A percentile compares a stretch with the other conserved stretches of the same genome.
phyloP scores from a whole-genome alignment of 371 early-diverging fungal genomes.

The Mortierella sp. region DNA sequence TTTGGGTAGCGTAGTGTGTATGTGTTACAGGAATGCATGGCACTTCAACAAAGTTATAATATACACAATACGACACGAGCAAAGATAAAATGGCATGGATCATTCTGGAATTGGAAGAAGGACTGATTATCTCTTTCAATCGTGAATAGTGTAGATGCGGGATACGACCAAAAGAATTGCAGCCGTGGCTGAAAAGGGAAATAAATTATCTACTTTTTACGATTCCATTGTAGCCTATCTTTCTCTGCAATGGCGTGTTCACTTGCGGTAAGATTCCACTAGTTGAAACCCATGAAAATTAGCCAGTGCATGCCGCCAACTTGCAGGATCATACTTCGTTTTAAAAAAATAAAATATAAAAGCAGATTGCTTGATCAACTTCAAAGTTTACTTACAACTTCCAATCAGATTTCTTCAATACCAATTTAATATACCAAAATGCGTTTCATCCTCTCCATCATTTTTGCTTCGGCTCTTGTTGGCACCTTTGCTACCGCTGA shows the following conservation, averaged over 20 bases:
- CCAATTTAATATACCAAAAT: slow-evolving; percentile 11
- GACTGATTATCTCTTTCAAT: slow-evolving; percentile 17
- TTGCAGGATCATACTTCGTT: too few relatives aligned
- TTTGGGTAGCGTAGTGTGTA: background rate
- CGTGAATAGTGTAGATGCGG: background rate
- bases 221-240: background rate
- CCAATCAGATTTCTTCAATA: background rate
- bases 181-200: background rate
- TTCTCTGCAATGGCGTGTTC: background rate
- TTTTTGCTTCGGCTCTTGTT: slow-evolving; percentile 42
- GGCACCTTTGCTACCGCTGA: slow-evolving; percentile 42
- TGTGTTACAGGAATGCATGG: background rate
- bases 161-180: background rate
- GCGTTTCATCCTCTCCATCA: slow-evolving; percentile 47
- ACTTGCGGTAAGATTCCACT: too few relatives aligned
- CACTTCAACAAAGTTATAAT: background rate
- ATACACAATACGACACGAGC: background rate
- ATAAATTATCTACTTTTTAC: background rate
- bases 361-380: background rate
- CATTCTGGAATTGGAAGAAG: slow-evolving; percentile 31
- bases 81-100: slow-evolving; percentile 4
- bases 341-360: too few relatives aligned
- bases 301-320: background rate
- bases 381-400: background rate
- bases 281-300: too few relatives aligned